A percentile compares a stretch with the other conserved stretches of the same genome.
Conservation (phyloP, 805 yeast genomes). For the Grigorovia transvaalensis region DNA sequence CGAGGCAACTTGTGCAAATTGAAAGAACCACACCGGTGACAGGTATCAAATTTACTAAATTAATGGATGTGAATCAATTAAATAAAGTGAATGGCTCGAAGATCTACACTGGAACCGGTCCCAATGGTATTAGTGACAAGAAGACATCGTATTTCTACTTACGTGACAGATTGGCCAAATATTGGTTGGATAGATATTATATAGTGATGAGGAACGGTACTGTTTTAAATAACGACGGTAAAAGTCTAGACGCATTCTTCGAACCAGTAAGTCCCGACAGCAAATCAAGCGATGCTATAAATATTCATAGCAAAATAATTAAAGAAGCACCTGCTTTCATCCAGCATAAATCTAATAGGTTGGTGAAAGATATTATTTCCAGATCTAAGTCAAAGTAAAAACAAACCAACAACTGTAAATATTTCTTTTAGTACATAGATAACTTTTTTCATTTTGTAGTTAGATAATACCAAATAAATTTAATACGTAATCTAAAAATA, state of each 20-base stretch:
- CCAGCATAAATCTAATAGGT: too few relatives aligned
- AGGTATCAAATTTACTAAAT: background rate
- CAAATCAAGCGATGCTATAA: background rate
- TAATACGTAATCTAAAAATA: conserved; percentile 53
- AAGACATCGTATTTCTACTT: conserved; percentile 20
- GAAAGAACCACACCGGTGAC: background rate
- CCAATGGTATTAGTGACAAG: conserved; percentile 25
- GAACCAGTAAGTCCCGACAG: background rate
- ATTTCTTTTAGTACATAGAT: background rate
- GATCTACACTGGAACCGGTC: conserved; percentile 24
- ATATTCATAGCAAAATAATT: background rate
- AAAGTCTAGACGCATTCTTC: conserved; percentile 17
- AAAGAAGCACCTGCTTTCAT: background rate
- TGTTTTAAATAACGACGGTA: conserved; percentile 22
- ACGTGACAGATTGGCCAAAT: conserved; percentile 7
- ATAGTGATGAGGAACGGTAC: conserved; percentile 24
- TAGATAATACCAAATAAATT: conserved; percentile 21
- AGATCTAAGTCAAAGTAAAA: too few relatives aligned
- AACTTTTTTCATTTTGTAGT: conserved; percentile 8
- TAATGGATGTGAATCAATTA: conserved; percentile 2
- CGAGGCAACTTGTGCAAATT: background rate
- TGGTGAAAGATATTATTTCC: too few relatives aligned
- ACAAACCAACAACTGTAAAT: background rate
- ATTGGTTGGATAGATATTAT: conserved; percentile 15
- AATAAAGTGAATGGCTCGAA: conserved; percentile 11